A percentile compares a stretch with the other conserved stretches of the same genome.
Evolutionary conservation across 306 rosid species (phyloP).

Genomic region (Gynostemma pentaphyllum): DNA sequence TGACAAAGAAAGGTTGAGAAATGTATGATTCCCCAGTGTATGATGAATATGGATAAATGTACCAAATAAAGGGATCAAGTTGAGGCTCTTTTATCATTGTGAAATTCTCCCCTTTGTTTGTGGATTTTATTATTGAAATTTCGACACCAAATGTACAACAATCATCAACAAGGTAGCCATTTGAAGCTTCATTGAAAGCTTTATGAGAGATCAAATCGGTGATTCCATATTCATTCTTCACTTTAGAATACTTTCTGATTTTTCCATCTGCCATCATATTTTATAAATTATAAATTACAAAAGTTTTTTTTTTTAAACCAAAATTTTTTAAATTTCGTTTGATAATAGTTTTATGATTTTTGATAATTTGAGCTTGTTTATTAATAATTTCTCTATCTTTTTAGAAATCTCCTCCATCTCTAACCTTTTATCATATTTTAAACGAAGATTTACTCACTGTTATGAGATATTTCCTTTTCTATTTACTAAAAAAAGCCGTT

Average conservation of each 20-base stretch:
- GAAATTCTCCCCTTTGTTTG: slow-evolving; percentile 1
- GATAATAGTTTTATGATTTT: no score
- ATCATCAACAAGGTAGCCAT: slow-evolving; percentile 1
- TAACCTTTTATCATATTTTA: no score
- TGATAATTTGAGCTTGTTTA: no score
- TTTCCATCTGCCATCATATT: neutral
- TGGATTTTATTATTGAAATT: neutral
- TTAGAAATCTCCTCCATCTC: no score
- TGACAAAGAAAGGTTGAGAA: neutral
- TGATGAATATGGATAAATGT: neutral
- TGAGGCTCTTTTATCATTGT: slow-evolving; percentile 6
- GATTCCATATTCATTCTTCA: slow-evolving; percentile 6
- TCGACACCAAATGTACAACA: slow-evolving; percentile 10
- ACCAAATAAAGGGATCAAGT: neutral
- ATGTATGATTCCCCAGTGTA: no score
- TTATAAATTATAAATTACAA: no score
- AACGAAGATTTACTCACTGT: no score
- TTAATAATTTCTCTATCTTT: no score
- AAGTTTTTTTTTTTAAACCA: no score
- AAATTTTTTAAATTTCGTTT: neutral
- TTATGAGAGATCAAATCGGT: slow-evolving; percentile 4
- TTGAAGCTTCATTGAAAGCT: neutral
- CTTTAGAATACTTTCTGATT: neutral
- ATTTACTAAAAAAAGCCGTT: no score
- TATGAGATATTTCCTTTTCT: no score